Conservation (phyloP, 1,284 basidiomycete species). For the Sutorius eximius region DNA sequence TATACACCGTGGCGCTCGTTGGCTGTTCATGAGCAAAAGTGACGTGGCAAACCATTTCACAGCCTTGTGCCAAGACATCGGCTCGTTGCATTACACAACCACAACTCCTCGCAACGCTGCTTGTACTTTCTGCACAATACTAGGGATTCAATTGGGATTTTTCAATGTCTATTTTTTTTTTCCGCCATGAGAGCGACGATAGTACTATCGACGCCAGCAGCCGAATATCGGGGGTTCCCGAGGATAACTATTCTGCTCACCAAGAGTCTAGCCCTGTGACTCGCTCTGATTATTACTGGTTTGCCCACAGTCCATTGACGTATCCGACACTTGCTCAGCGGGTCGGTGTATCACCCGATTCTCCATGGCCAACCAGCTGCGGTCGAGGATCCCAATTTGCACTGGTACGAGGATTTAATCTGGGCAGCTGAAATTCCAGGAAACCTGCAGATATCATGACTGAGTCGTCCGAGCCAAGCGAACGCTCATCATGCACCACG, state of each 20-base stretch:
- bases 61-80: conserved; percentile 1
- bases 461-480: neutral
- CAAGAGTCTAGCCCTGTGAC: neutral
- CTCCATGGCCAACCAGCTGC: neutral
- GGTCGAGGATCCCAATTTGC: conserved; percentile 1
- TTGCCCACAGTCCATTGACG: neutral
- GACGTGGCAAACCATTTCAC: conserved; percentile 23
- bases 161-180: too few relatives aligned
- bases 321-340: neutral
- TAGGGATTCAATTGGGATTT: too few relatives aligned
- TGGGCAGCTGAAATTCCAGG: neutral
- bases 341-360: neutral
- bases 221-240: too few relatives aligned
- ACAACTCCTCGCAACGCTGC: too few relatives aligned
- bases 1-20: conserved; percentile 8
- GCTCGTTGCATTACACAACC: neutral
- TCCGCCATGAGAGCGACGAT: too few relatives aligned
- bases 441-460: neutral
- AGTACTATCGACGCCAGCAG: too few relatives aligned
- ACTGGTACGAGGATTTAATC: neutral
- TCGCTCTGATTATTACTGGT: neutral
- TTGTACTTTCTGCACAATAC: too few relatives aligned
- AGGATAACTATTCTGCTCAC: too few relatives aligned
- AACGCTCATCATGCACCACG: neutral
- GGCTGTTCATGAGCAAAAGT: conserved; percentile 16